Evolutionary conservation across 1,284 basidiomycete species (phyloP).

Genomic region (Cerioporus squamosus): DNA sequence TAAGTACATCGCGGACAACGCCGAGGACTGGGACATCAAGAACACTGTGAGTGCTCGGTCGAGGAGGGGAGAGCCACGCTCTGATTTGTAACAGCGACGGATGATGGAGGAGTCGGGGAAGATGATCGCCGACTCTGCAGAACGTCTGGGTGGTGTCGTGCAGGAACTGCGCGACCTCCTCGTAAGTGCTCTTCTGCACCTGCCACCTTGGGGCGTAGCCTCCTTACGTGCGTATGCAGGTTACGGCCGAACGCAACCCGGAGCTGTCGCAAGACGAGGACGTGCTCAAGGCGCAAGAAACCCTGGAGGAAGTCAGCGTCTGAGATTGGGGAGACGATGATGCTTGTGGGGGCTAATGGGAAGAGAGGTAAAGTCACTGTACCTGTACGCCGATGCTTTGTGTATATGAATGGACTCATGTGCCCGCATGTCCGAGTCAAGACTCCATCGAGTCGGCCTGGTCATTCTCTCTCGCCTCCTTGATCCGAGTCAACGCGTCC

Average conservation of each 20-base stretch:
- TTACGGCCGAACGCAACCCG: constrained; percentile 51
- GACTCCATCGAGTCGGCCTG: constrained; percentile 7
- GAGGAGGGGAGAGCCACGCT: neutral
- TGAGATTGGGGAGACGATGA: constrained; percentile 12
- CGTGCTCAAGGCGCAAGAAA: constrained; percentile 61
- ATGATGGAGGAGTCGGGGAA: constrained; percentile 80
- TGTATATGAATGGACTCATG: too few relatives aligned
- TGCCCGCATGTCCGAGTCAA: neutral
- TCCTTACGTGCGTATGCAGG: constrained; percentile 35
- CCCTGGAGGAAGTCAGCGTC: constrained; percentile 49
- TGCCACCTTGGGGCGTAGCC: neutral
- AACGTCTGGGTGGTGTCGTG: constrained; percentile 62
- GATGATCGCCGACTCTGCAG: constrained; percentile 76
- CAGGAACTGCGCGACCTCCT: constrained; percentile 71
- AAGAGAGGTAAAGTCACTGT: constrained; percentile 14
- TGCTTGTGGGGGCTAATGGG: neutral
- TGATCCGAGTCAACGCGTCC: constrained; percentile 64
- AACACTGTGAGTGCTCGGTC: constrained; percentile 65
- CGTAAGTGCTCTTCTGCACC: constrained; percentile 50
- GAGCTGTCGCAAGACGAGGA: constrained; percentile 55
- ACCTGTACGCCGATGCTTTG: constrained; percentile 12
- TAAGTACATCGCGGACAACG: constrained; percentile 63
- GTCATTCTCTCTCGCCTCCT: constrained; percentile 43
- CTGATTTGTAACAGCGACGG: constrained; percentile 52
- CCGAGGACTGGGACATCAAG: constrained; percentile 82